Evolutionary conservation across 2,329 filamentous ascomycete species (phyloP).

Genomic region (Pleurostoma richardsiae): DNA sequence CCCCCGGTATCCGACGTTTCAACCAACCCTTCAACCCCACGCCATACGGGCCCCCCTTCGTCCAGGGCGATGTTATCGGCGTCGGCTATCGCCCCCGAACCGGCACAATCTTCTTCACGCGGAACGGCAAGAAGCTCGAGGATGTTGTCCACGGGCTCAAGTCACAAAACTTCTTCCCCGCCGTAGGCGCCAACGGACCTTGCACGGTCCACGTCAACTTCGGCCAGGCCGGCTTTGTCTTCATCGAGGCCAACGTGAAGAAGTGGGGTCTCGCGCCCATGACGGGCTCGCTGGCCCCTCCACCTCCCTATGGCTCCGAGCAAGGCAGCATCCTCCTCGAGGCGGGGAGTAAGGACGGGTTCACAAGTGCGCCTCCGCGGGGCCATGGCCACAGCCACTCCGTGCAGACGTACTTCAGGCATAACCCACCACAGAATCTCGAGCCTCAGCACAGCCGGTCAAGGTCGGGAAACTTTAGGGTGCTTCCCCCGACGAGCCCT

Average conservation of each 20-base stretch:
- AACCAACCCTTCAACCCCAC: conserved; percentile 87
- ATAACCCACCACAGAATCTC: conserved; percentile 32
- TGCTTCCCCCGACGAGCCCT: conserved; percentile 74
- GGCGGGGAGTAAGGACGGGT: conserved; percentile 64
- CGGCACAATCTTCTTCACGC: conserved; percentile 94
- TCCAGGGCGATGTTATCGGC: conserved; percentile 93
- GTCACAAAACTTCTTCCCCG: conserved; percentile 94
- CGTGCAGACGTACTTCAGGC: conserved; percentile 31
- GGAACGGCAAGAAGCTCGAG: conserved; percentile 95
- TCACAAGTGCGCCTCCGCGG: conserved; percentile 31
- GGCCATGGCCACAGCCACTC: conserved; percentile 43
- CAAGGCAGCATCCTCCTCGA: conserved; percentile 94
- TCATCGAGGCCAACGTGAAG: conserved; percentile 99
- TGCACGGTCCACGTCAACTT: conserved; percentile 95
- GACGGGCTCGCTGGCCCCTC: conserved; percentile 90
- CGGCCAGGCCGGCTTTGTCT: conserved; percentile 95
- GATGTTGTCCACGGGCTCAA: conserved; percentile 92
- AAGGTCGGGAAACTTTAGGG: conserved; percentile 69
- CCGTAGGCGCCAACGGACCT: conserved; percentile 92
- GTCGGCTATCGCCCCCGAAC: conserved; percentile 93
- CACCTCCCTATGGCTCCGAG: conserved; percentile 93
- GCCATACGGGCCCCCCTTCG: conserved; percentile 75
- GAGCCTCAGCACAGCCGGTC: conserved; percentile 67
- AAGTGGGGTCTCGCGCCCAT: conserved; percentile 98
- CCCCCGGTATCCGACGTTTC: conserved; percentile 77